Evolutionary conservation across 2,329 filamentous ascomycete genomes (phyloP), one percentile per base, ranked within the genome.

Genomic region (Epicoccum sorghinum): DNA sequence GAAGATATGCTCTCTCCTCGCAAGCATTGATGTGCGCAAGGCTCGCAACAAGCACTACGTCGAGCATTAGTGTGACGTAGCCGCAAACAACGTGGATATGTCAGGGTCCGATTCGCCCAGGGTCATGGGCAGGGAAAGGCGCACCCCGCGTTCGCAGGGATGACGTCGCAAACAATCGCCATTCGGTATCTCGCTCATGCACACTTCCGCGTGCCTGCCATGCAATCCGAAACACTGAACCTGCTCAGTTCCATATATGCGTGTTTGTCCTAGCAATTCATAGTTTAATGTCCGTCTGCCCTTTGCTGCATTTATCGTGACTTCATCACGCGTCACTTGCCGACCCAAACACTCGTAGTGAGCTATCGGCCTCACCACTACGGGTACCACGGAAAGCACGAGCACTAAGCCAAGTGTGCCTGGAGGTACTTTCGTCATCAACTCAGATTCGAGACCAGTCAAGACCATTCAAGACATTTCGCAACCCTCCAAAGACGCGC

Each of bases 101-200:
- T 23, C 46, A 47, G 52, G 52, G 46, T 55, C 52, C 47, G 49
- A 18, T 29, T 41, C 13, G 32, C 24, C 40, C n/a, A 48, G 52
- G 52, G 27, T 50, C 47, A 46, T 32, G 46, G 41, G 25, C 30
- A 36, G 35, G 51, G 12, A 35, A 23, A 49, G 35, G 51, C 35
- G 46, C 37, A 42, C 46, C 52, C 52, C 46, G 41, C 41, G 46
- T 46, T 46, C 7, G 47, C 52, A 46, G 42, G 52, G 52, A 55
- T 55, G 52, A 55, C 52, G 46, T 55, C 41, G 41, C 13, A 32
- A 27, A 39, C 24, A 30, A 46, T 25, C 41, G 7, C 41, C 46
- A 50, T 46, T 32, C 46, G 47, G 18, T 41, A 42, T 35, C 32
- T 48, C 42, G 37, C 41, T 18, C 39, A 54, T 38, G 46, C 40